Percentiles rank a stretch among this genome's conserved stretches.
Conservation (phyloP, 129 eudicot species). For the Pulicaria dysenterica region DNA sequence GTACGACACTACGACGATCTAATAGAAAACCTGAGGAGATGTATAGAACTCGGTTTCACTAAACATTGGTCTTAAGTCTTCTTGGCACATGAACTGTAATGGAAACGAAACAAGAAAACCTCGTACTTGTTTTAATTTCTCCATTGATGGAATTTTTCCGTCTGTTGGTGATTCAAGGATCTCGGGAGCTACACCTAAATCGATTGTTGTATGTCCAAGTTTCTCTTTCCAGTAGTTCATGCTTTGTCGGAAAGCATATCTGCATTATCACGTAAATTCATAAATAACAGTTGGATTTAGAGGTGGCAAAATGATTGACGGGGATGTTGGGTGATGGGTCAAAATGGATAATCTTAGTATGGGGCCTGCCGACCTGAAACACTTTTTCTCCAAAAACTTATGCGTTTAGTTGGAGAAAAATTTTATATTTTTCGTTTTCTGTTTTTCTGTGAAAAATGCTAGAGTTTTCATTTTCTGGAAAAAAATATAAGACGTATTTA, state of each 20-base stretch:
- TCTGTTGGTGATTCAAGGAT: slow-evolving; percentile 39
- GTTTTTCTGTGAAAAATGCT: too few species aligned
- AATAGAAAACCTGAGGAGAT: slow-evolving; percentile 80
- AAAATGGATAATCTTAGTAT: slow-evolving; percentile 3
- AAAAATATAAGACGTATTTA: too few species aligned
- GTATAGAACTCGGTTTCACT: slow-evolving; percentile 87
- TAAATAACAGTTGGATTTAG: neutral
- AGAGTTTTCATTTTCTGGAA: too few species aligned
- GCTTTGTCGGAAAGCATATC: slow-evolving; percentile 79
- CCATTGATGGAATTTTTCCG: slow-evolving; percentile 49
- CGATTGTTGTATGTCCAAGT: slow-evolving; percentile 77
- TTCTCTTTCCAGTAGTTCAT: slow-evolving; percentile 72
- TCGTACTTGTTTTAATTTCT: slow-evolving; percentile 52
- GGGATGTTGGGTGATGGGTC: neutral
- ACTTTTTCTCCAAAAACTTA: neutral
- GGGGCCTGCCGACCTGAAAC: neutral
- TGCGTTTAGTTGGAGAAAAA: too few species aligned
- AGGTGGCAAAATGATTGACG: neutral
- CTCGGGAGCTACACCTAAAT: slow-evolving; percentile 83
- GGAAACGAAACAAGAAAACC: slow-evolving; percentile 91
- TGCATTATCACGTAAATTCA: slow-evolving; percentile 25
- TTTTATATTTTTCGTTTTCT: too few species aligned
- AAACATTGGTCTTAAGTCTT: slow-evolving; percentile 88
- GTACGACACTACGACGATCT: slow-evolving; percentile 18
- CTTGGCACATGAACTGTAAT: slow-evolving; percentile 78